These are phyloP conservation scores for Blastocystis sp. DNA, from an alignment of 352 stramenopile genomes.

Conservation along the genomic window DNA sequence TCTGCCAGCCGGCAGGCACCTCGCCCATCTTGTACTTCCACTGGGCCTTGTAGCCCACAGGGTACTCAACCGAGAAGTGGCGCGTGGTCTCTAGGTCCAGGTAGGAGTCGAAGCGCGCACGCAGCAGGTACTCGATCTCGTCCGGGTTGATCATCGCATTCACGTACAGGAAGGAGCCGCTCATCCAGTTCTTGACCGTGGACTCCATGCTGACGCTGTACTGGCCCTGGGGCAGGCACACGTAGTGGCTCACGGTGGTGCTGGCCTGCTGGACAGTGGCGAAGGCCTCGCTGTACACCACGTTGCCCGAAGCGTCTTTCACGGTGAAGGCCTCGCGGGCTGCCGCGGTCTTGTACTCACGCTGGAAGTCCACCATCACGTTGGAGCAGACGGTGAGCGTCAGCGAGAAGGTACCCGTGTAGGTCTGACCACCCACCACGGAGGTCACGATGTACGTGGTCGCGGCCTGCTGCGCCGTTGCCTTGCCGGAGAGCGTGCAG, in stretches of 20 bases:
- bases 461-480: background rate
- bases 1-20: background rate
- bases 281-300: background rate
- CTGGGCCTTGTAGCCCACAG: background rate
- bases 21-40: conserved; percentile 61
- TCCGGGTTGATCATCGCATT: background rate
- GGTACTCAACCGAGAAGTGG: background rate
- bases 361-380: background rate
- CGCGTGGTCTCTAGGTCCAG: background rate
- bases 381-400: background rate
- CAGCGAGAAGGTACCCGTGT: background rate
- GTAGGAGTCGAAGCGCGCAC: background rate
- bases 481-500: background rate
- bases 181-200: background rate
- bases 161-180: conserved; percentile 25
- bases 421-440: background rate
- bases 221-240: background rate
- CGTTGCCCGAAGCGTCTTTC: background rate
- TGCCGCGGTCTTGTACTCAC: background rate
- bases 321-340: background rate
- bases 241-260: background rate
- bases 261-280: background rate
- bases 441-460: background rate
- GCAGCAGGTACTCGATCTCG: background rate
- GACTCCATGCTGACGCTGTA: background rate